Conservation (phyloP, 306 rosid genomes). For the Gleditsia sinensis region DNA sequence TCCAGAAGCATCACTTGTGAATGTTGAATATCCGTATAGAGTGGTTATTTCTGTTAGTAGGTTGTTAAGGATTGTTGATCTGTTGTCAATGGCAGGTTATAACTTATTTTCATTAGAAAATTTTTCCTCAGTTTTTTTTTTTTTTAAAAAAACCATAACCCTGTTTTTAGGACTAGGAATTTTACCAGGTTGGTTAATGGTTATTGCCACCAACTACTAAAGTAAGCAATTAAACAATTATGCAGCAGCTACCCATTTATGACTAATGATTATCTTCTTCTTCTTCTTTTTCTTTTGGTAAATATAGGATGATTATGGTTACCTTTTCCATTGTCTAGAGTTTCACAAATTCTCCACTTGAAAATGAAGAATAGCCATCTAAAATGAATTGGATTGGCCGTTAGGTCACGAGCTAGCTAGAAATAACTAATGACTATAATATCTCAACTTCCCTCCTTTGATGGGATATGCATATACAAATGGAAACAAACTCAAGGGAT, state of each 20-base stretch:
- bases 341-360: background rate
- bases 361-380: background rate
- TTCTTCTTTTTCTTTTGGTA: background rate
- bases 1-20: background rate
- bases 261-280: conserved; percentile 1
- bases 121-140: too few species aligned
- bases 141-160: background rate
- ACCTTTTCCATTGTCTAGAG: background rate
- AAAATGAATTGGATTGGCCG: background rate
- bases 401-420: background rate
- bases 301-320: background rate
- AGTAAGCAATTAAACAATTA: conserved; percentile 1
- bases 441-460: background rate
- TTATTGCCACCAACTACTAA: conserved; percentile 7
- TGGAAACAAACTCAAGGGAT: background rate
- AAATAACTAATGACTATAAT: background rate
- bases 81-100: background rate
- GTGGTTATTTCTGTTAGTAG: background rate
- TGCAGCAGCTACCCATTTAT: conserved; percentile 1
- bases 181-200: conserved; percentile 4
- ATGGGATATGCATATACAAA: background rate
- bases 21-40: background rate
- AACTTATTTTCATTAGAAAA: background rate
- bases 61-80: background rate
- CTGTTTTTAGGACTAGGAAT: background rate